Evolutionary conservation across 2,329 filamentous ascomycete genomes (phyloP), one percentile per base, ranked within the genome.

Genomic region (Fusarium avenaceum): DNA sequence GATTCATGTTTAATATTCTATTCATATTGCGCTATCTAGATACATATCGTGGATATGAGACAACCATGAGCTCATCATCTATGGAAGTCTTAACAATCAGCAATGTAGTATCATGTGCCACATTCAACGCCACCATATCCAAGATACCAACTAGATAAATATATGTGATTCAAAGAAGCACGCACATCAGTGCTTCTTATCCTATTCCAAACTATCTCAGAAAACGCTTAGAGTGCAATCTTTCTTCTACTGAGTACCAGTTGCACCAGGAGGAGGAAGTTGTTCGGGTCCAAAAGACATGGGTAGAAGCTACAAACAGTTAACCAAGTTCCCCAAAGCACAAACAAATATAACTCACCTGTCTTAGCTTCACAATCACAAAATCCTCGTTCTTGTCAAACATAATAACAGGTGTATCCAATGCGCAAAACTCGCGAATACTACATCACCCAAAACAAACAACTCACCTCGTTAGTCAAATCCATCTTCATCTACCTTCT

Each of bases 381-480:
- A 86, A 94, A 63, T 90, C 87, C 3, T 90, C 90, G 66, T 94
- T 86, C 77, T 90, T 91, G 78, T 96, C 94, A 79, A 96, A 97
- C 95, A 98, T 97, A 77, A 97, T 89, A 57, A 99, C 86, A 0
- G 94, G 95, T 60, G 87, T 89, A 7, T 84, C 81, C n/a, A 89
- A 75, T 8, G 85, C 79, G 70, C 88, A 91, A 74, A 94, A 94
- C 80, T 95, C 92, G 47, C 91, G 89, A 69, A 95, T 93, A 72
- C 90, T 91, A 69, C 54, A 56, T 43, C 46, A 43, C 39, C 53
- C 44, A 46, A 55, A 60, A 51, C 63, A 54, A 33, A 44, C 57
- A 62, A 65, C 63, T 57, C 44, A 48, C 57, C 58, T 30, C 40
- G 50, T 67, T 57, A 69, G 57, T 35, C 55, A 63, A 50, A 49